Percentiles rank a stretch among this genome's conserved stretches.
Conservation (phyloP, 2,329 filamentous ascomycete species). For the Aspergillus sp. region DNA sequence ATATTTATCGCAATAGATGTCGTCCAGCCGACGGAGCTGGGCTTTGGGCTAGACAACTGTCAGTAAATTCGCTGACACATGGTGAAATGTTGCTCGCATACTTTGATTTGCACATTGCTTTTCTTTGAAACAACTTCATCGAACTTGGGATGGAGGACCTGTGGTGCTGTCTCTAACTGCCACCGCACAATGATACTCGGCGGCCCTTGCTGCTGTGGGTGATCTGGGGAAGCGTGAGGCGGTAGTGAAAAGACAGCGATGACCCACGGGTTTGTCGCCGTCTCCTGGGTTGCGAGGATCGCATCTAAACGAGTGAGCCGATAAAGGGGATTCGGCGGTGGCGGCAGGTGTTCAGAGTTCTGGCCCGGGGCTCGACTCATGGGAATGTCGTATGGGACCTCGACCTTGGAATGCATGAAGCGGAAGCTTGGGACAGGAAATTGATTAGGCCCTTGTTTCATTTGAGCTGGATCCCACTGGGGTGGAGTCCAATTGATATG, state of each 20-base stretch:
- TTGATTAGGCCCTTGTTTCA: slow-evolving; percentile 26
- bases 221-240: slow-evolving; percentile 49
- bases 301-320: slow-evolving; percentile 74
- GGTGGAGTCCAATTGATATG: slow-evolving; percentile 70
- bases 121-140: slow-evolving; percentile 70
- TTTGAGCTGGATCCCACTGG: slow-evolving; percentile 51
- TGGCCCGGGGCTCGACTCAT: slow-evolving; percentile 22
- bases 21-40: slow-evolving; percentile 63
- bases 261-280: slow-evolving; percentile 61
- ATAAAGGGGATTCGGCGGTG: slow-evolving; percentile 42
- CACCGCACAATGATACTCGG: slow-evolving; percentile 79
- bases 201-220: slow-evolving; percentile 61
- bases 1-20: slow-evolving; percentile 68
- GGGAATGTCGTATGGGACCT: slow-evolving; percentile 33
- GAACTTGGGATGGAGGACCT: slow-evolving; percentile 71
- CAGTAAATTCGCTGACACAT: slow-evolving; percentile 7
- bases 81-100: slow-evolving; percentile 15
- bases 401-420: slow-evolving; percentile 37
- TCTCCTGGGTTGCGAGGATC: slow-evolving; percentile 66
- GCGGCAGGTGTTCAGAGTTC: slow-evolving; percentile 21
- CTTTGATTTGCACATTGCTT: slow-evolving; percentile 49
- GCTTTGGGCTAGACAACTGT: slow-evolving; percentile 42
- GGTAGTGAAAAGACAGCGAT: slow-evolving; percentile 70
- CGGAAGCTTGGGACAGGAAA: slow-evolving; percentile 39
- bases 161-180: slow-evolving; percentile 69